Base-by-base conservation (phyloP, 352 stramenopile species). In the Phytophthora crassamura region DNA sequence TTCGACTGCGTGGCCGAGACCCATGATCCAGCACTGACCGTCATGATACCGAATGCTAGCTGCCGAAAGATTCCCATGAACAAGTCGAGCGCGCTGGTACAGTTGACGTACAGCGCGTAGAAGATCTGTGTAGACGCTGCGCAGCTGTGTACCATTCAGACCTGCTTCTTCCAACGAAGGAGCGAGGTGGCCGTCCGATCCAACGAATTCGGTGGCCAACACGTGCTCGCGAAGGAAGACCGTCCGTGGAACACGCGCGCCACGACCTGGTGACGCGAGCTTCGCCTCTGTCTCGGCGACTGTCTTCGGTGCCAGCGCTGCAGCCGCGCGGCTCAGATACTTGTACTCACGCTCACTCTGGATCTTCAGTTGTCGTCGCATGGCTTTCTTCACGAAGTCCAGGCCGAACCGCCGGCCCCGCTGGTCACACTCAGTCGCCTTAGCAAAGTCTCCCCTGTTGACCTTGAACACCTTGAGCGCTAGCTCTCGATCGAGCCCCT, bases 1-100 rank as follows among this genome's bases (percentile, higher is more conserved):
- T 34, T 96, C 83, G 12, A 95, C 82, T 10, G 89, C 81, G 41
- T 93, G 82, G 0, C 82, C 84, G 58, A 98, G 93, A 65, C 96
- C 91, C 59, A 95, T 95, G 38, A 98, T 83, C 84, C 61, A 97
- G 59, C 67, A 80, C 49, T 57, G 81, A 25, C 65, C 75, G 41
- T 76, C 80, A 66, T 72, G 73, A 22, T 89, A 84, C 18, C 97
- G 70, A 35, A 97, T 85, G 55, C 87, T 97, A 56, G 81, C 87
- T 51, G 84, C 69, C 28, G 46, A 78, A 33, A 91, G 53, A 0
- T 48, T 59, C 25, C 76, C 73, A 55, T 89, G 80, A 18, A 91
- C 78, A 40, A 91, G 64, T n/a, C 84, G 74, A 42, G 76, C 80
- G 16, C 64, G 56, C 43, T 88, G 82, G 54, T 82, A 91, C 49